Evolutionary conservation across 2,329 filamentous ascomycete genomes (phyloP).

Genomic region (Dothistroma septosporum): DNA sequence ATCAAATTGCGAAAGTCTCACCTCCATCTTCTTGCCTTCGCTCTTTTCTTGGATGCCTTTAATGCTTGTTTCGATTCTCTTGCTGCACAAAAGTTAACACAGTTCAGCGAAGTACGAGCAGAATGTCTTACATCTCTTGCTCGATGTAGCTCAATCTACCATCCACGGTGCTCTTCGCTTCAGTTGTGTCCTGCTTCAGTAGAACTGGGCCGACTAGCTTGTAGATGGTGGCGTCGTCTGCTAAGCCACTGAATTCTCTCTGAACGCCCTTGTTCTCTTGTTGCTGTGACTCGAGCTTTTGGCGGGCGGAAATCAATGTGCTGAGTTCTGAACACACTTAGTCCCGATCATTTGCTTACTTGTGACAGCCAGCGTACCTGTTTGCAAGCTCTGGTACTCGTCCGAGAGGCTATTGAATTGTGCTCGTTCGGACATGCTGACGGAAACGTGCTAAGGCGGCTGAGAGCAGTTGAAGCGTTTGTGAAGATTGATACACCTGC

Average conservation of each 20-base stretch:
- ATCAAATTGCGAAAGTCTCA: constrained; percentile 35
- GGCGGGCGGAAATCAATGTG: constrained; percentile 68
- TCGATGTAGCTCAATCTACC: constrained; percentile 87
- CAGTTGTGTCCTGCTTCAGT: constrained; percentile 87
- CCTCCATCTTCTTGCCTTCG: constrained; percentile 62
- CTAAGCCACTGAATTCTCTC: constrained; percentile 77
- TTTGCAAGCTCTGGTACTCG: constrained; percentile 81
- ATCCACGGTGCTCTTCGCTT: constrained; percentile 87
- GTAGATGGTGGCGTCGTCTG: constrained; percentile 85
- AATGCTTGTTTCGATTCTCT: constrained; percentile 64
- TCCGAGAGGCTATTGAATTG: constrained; percentile 79
- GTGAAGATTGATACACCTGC: too few relatives aligned
- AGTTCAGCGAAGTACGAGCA: neutral
- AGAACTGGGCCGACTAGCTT: constrained; percentile 91
- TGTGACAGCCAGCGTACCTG: constrained; percentile 52
- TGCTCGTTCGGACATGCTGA: constrained; percentile 54
- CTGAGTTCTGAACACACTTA: constrained; percentile 63
- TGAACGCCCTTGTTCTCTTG: constrained; percentile 89
- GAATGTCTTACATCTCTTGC: constrained; percentile 73
- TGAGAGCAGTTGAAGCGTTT: neutral
- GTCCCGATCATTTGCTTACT: neutral
- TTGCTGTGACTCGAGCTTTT: constrained; percentile 89
- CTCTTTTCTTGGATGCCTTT: constrained; percentile 60
- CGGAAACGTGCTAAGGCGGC: neutral
- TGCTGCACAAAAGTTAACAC: constrained; percentile 41